phyloP scores from a whole-genome alignment of 1,284 basidiomycete genomes.

The Moniliophthora roreri region DNA sequence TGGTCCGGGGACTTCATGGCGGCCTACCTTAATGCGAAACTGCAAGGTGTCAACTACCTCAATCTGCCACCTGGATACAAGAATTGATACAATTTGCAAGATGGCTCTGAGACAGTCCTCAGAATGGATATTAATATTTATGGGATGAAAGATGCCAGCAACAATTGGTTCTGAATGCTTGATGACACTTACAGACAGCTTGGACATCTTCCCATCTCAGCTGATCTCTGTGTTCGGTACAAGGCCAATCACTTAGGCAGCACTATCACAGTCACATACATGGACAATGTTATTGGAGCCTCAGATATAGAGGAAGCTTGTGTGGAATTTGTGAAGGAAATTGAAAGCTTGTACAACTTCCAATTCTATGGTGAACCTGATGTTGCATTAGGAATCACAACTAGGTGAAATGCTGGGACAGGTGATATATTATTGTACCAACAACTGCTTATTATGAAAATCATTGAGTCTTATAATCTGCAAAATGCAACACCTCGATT shows the following conservation, averaged over 20 bases:
- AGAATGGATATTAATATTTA: slow-evolving; percentile 6
- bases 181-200: neutral
- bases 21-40: slow-evolving; percentile 6
- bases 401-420: neutral
- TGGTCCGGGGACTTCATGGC: slow-evolving; percentile 6
- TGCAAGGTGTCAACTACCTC: slow-evolving; percentile 1
- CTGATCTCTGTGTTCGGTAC: slow-evolving; percentile 7
- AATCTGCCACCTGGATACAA: slow-evolving; percentile 2
- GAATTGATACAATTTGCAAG: neutral
- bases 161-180: slow-evolving; percentile 3
- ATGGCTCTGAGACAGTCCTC: neutral
- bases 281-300: slow-evolving; percentile 6
- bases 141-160: slow-evolving; percentile 7
- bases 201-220: neutral
- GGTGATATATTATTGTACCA: slow-evolving; percentile 2
- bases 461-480: neutral
- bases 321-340: neutral
- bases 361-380: neutral
- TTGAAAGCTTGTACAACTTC: neutral
- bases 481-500: too few species aligned
- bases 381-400: neutral
- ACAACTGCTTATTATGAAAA: neutral
- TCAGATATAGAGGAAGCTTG: neutral
- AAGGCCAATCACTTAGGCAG: neutral
- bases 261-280: slow-evolving; percentile 8